phyloP scores from a whole-genome alignment of 2,329 filamentous ascomycete genomes.

The Raffaelea albimanens region DNA sequence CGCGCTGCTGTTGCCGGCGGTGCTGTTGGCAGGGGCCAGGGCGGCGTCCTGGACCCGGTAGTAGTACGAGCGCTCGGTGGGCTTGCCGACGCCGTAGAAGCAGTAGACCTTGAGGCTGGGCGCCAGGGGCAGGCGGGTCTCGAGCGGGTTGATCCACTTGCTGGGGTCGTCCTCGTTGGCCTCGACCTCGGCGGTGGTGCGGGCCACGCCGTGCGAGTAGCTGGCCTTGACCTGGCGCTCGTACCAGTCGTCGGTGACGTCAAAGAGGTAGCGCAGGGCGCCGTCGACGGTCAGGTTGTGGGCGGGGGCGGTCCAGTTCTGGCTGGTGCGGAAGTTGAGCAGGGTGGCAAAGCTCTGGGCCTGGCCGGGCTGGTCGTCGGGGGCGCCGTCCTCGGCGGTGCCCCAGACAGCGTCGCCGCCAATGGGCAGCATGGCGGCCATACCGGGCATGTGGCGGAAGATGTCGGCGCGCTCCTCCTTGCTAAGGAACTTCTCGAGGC shows the following conservation, averaged over 20 bases:
- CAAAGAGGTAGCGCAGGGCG: conserved; percentile 69
- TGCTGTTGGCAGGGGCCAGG: too few relatives aligned
- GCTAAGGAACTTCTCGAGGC: conserved; percentile 88
- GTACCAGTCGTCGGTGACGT: conserved; percentile 81
- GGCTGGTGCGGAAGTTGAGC: conserved; percentile 66
- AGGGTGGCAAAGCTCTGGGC: conserved; percentile 68
- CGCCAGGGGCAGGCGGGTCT: conserved; percentile 76
- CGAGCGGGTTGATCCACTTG: conserved; percentile 94
- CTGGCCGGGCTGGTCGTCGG: conserved; percentile 72
- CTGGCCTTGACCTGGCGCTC: conserved; percentile 57
- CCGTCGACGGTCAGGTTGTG: conserved; percentile 73
- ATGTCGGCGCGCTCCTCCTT: conserved; percentile 86
- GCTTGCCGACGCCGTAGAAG: conserved; percentile 93
- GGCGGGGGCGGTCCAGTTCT: conserved; percentile 54
- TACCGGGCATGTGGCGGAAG: conserved; percentile 93
- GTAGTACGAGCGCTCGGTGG: conserved; percentile 86
- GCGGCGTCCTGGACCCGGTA: conserved; percentile 64
- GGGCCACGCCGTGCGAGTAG: conserved; percentile 85
- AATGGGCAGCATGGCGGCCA: conserved; percentile 92
- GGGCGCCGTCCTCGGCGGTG: conserved; percentile 66
- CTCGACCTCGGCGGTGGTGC: conserved; percentile 70
- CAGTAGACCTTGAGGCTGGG: conserved; percentile 92
- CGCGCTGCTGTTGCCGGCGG: too few relatives aligned
- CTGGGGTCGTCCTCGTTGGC: conserved; percentile 63
- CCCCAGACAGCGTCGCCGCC: conserved; percentile 95